Percentiles rank a stretch among this genome's conserved stretches.
These are phyloP conservation scores for Arbutus unedo DNA, from an alignment of 148 eudicot species.

Conservation along the genomic window DNA sequence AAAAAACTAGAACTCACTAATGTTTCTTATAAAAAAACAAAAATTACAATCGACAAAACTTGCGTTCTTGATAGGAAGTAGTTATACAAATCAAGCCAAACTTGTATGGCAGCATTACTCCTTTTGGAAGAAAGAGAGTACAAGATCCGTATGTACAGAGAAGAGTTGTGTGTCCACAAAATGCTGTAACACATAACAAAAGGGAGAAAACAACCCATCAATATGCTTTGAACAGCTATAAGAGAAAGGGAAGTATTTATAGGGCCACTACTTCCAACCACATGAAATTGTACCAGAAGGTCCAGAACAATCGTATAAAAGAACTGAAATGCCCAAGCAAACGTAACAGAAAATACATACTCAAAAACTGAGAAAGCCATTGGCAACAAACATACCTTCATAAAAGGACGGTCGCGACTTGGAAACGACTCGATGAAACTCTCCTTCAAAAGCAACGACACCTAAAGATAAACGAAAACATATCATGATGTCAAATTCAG, in stretches of 20 bases:
- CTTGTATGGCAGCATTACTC: constrained; percentile 40
- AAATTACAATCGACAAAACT: constrained; percentile 24
- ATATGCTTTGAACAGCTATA: constrained; percentile 10
- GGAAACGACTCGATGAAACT: constrained; percentile 93
- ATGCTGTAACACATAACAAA: constrained; percentile 43
- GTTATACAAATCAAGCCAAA: constrained; percentile 16
- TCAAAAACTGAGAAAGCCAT: background rate
- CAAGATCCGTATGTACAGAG: constrained; percentile 97
- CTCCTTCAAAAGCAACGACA: constrained; percentile 85
- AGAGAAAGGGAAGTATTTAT: background rate
- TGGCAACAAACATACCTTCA: constrained; percentile 56
- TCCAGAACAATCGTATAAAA: background rate
- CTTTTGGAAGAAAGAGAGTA: constrained; percentile 83
- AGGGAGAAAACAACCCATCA: constrained; percentile 12
- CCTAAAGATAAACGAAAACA: constrained; percentile 40
- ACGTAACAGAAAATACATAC: background rate
- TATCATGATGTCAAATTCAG: background rate
- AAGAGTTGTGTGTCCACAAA: constrained; percentile 88
- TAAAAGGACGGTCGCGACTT: constrained; percentile 78
- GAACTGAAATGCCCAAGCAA: background rate
- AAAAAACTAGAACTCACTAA: background rate
- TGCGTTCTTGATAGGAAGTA: background rate
- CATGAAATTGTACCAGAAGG: no score
- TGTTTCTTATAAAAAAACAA: background rate
- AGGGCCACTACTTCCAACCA: background rate